Base-by-base conservation (phyloP, 352 stramenopile genomes). In the Thraustochytrium striatum region DNA sequence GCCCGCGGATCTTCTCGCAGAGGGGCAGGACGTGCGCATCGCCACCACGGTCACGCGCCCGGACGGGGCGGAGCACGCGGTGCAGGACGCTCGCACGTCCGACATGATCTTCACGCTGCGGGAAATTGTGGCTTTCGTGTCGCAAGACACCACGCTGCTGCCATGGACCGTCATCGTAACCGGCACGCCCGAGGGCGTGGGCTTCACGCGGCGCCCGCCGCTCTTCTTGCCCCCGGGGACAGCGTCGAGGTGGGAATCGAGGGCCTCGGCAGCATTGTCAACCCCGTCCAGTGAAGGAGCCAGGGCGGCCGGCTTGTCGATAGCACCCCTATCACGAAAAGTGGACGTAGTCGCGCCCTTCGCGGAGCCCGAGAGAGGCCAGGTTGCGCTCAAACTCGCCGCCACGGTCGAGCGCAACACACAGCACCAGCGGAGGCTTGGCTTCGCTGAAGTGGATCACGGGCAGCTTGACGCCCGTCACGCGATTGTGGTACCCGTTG, bases 101-200 rank as follows among this genome's bases (percentile, higher is more conserved):
- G 91, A 95, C 85, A 94, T 96, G 89, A 94, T 96, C 82, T 96
- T 95, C 83, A 89, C 86, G 1, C 88, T 96, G 0, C 86, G 89
- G 1, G 86, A 93, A 81, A 83, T 95, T 35, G 93, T 96, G 72
- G 92, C 88, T 72, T 88, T 92, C 82, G 85, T 95, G 2, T 95
- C 90, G 11, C 88, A 95, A 79, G 91, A 93, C 81, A 93, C 84
- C 55, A 96, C 91, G 53, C 83, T 96, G 57, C 86, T 86, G n/a
- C 87, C 88, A 32, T 90, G 90, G 47, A 95, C 91, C 9, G 83
- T 95, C 32, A 95, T 96, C 53, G 86, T 95, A 61, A 96, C 91
- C 11, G 91, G 91, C 44, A 96, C 91, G 0, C 91, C 91, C 1
- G 90, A 94, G 86, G 90, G 91, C 53, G 91, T 96, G 39, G 91